These are phyloP conservation scores for Stygiomarasmius scandens DNA, from an alignment of 1,284 basidiomycete genomes.

Conservation along the genomic window DNA sequence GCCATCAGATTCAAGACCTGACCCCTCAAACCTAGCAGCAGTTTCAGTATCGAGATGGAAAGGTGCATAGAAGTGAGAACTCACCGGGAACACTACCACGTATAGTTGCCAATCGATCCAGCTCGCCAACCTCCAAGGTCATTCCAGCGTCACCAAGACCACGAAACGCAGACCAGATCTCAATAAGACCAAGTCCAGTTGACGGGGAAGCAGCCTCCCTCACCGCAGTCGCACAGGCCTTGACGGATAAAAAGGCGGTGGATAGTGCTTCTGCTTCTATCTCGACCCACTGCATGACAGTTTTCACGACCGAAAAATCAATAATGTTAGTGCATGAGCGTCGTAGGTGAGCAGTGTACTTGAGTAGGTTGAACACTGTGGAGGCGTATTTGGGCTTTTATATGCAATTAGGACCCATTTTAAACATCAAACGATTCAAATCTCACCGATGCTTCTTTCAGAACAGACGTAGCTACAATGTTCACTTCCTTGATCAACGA, in stretches of 20 bases:
- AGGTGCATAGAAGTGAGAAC: neutral
- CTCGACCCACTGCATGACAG: conserved; percentile 44
- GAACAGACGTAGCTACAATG: neutral
- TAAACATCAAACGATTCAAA: neutral
- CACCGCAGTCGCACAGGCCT: conserved; percentile 34
- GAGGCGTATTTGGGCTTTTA: neutral
- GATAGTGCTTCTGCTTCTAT: conserved; percentile 39
- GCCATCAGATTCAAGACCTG: conserved; percentile 46
- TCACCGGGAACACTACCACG: neutral
- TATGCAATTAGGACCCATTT: neutral
- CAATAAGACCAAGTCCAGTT: conserved; percentile 56
- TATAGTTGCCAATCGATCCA: conserved; percentile 5
- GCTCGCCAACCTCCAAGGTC: conserved; percentile 8
- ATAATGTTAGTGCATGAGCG: conserved; percentile 30
- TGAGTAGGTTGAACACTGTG: conserved; percentile 34
- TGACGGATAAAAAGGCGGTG: conserved; percentile 34
- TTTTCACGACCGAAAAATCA: conserved; percentile 53
- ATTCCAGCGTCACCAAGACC: conserved; percentile 21
- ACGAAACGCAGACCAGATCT: conserved; percentile 56
- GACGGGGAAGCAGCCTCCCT: conserved; percentile 48
- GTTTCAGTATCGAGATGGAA: neutral
- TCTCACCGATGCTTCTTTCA: neutral
- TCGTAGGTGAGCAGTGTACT: conserved; percentile 37
- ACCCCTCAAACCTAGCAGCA: conserved; percentile 33
- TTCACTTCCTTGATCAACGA: conserved; percentile 5